Evolutionary conservation across 768 basidiomycete species (phyloP), one percentile per base, ranked within the genome.

Genomic region (Xerocomus spinulosus): DNA sequence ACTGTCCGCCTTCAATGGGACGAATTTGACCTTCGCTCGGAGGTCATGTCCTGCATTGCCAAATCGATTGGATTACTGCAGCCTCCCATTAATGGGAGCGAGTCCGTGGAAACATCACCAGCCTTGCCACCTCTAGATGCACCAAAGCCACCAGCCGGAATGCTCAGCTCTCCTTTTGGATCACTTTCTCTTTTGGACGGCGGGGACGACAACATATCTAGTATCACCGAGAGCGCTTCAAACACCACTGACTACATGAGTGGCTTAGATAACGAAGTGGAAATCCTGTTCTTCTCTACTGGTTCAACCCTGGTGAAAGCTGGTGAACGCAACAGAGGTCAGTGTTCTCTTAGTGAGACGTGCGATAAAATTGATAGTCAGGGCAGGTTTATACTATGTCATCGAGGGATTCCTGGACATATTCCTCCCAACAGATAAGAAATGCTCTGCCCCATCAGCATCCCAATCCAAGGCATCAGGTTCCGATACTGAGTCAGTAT

Each of bases 341-440:
- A 52, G 46, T 10, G n/a, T 37, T 29, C 44, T n/a, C 43, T 26
- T 30, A 18, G 17, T 21, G 24, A 44, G 49, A 49, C 17, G 12
- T 15, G 14, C 9, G 0, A 9, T 36, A 2, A 33, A 1, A 36
- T 43, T 51, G 30, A 51, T 29, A 2, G 35, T 20, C 29, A 37
- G 42, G 44, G 9, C 41, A 84, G 90, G 88, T 20, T 69, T 95
- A 20, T 96, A 92, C 74, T 96, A 92, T 58, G 90, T 96, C 37
- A 93, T 96, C 37, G 93, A 97, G 54, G 96, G 96, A 0, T 92
- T 96, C 67, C 70, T 99, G 29, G 96, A 99, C 60, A 94, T 98
- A 36, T 71, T 88, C 20, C 72, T 95, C 41, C 89, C 91, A 2
- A 41, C 54, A 28, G 66, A 59, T 14, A 21, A 54, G 2, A 54